phyloP scores from a whole-genome alignment of 163 green algal species.

The Volvox carteri region DNA sequence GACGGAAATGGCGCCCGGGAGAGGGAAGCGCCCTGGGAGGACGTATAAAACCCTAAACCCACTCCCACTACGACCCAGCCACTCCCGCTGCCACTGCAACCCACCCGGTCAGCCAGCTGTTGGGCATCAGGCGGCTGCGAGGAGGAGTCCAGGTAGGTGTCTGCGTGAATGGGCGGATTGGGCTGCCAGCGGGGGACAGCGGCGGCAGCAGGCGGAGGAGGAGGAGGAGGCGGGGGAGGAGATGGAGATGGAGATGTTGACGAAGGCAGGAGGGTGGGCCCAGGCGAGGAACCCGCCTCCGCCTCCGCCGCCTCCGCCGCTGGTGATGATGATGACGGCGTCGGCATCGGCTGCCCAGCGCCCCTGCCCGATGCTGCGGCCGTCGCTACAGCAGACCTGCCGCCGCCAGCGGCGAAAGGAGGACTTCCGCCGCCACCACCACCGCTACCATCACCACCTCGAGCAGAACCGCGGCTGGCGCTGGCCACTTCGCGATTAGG shows the following conservation, averaged over 20 bases:
- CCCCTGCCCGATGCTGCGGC: not conserved
- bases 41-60: too few relatives aligned
- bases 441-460: not conserved
- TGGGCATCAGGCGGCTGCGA: constrained; percentile 43
- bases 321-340: not conserved
- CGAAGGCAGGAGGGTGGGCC: not conserved
- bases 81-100: not conserved
- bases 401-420: not conserved
- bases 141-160: constrained; percentile 62
- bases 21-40: too few relatives aligned
- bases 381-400: not conserved
- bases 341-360: not conserved
- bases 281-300: too few relatives aligned
- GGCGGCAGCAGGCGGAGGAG: not conserved
- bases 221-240: not conserved
- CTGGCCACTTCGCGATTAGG: not conserved
- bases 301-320: too few relatives aligned
- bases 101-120: constrained; percentile 47
- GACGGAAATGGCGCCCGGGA: not conserved
- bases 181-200: constrained; percentile 36
- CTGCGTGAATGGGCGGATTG: constrained; percentile 49
- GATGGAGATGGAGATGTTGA: not conserved
- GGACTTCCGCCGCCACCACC: too few relatives aligned
- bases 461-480: not conserved
- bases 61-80: not conserved